phyloP scores from a whole-genome alignment of 768 basidiomycete genomes.

The Tricholoma hemisulphureum region DNA sequence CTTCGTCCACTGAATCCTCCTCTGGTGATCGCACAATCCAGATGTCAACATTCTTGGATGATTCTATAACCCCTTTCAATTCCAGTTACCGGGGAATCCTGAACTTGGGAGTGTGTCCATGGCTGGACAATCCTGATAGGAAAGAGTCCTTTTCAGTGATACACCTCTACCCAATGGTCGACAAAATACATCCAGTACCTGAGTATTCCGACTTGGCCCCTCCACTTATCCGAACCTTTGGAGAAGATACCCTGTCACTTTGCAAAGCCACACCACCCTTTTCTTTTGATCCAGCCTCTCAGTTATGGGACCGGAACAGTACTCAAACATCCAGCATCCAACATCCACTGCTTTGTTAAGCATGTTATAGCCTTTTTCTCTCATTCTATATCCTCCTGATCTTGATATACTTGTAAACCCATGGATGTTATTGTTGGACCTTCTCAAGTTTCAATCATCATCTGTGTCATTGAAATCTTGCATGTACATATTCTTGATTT shows the following conservation, averaged over 20 bases:
- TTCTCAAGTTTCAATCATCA: neutral
- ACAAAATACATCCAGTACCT: neutral
- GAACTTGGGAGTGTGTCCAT: slow-evolving; percentile 23
- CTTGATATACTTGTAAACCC: neutral
- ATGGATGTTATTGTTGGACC: neutral
- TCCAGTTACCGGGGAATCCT: slow-evolving; percentile 8
- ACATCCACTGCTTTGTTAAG: neutral
- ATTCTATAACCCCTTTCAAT: slow-evolving; percentile 24
- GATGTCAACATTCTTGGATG: slow-evolving; percentile 53
- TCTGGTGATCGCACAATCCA: slow-evolving; percentile 57
- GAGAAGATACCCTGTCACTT: neutral
- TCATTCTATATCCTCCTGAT: neutral
- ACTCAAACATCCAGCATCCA: neutral
- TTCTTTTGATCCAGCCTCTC: neutral
- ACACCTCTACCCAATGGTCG: neutral
- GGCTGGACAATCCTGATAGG: slow-evolving; percentile 15
- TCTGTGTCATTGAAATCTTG: neutral
- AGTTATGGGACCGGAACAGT: neutral
- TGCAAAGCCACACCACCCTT: neutral
- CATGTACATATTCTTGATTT: neutral
- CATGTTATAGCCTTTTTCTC: neutral
- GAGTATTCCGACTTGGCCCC: neutral
- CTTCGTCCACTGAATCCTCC: slow-evolving; percentile 57
- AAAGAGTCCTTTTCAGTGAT: neutral
- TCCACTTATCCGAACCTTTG: neutral